phyloP scores from a whole-genome alignment of 805 yeast species.

The Candida vaughaniae region DNA sequence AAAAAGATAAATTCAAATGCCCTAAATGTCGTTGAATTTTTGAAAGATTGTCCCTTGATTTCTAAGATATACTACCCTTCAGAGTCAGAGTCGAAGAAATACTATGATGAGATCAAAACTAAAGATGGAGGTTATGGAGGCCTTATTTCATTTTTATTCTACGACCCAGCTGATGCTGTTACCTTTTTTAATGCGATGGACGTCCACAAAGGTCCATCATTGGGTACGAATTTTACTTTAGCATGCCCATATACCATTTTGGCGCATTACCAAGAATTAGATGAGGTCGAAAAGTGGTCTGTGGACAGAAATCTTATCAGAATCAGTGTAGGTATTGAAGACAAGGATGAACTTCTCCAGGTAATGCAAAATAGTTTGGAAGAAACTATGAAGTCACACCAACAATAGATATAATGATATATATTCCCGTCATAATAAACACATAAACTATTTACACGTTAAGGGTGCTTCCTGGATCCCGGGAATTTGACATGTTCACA shows the following conservation, averaged over 20 bases:
- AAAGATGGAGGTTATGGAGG: conserved; percentile 87
- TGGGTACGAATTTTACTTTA: conserved; percentile 86
- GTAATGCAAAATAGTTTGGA: conserved; percentile 55
- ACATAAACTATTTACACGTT: not conserved
- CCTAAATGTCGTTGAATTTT: conserved; percentile 51
- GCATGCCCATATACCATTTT: conserved; percentile 88
- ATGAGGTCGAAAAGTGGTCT: conserved; percentile 78
- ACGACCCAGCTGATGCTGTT: conserved; percentile 60
- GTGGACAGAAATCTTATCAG: conserved; percentile 76
- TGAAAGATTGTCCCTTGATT: conserved; percentile 52
- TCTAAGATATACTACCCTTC: conserved; percentile 73
- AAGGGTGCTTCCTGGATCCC: conserved; percentile 1
- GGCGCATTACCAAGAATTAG: conserved; percentile 81
- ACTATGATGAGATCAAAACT: conserved; percentile 73
- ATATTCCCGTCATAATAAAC: conserved; percentile 15
- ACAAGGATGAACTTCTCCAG: conserved; percentile 51
- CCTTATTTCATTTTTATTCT: conserved; percentile 69
- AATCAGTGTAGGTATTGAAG: conserved; percentile 84
- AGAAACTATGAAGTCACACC: conserved; percentile 21
- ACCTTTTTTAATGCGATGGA: conserved; percentile 70
- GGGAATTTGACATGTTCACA: conserved; percentile 39
- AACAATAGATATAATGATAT: conserved; percentile 24
- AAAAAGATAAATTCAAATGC: conserved; percentile 56
- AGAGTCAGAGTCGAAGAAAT: conserved; percentile 47
- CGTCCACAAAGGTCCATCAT: conserved; percentile 83